Evolutionary conservation across 306 rosid species (phyloP).

Genomic region (Citrullus amarus): DNA sequence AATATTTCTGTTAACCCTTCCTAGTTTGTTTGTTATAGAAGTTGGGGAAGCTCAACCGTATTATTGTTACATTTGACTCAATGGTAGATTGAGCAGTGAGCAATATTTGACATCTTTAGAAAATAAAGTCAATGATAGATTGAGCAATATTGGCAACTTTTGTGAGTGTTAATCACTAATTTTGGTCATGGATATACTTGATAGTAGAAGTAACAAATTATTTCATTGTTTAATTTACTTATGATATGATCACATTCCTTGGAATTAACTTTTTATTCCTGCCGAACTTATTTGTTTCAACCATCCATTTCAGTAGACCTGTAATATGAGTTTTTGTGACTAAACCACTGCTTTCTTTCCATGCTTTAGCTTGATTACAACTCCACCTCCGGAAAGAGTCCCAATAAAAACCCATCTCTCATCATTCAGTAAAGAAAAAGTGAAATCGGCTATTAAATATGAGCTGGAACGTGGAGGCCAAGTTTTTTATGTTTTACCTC

Average conservation of each 20-base stretch:
- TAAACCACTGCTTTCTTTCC: background rate
- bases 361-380: conserved; percentile 70
- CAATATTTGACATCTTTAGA: background rate
- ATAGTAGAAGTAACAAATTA: background rate
- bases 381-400: conserved; percentile 97
- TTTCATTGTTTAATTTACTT: background rate
- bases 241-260: background rate
- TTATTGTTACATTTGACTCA: background rate
- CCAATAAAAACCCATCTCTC: conserved; percentile 86
- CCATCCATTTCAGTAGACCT: background rate
- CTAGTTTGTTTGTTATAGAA: background rate
- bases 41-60: background rate
- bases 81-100: background rate
- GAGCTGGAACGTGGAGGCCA: conserved; percentile 92
- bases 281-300: background rate
- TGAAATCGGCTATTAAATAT: conserved; percentile 55
- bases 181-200: background rate
- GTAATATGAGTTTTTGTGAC: conserved; percentile 4
- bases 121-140: background rate
- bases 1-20: background rate
- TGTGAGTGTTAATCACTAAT: background rate
- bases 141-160: background rate
- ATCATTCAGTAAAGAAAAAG: conserved; percentile 57
- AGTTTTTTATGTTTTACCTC: conserved; percentile 87
- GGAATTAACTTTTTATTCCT: background rate